A percentile compares a stretch with the other conserved stretches of the same genome.
phyloP scores from a whole-genome alignment of 305 asterid species.

The Euphrasia arctica region DNA sequence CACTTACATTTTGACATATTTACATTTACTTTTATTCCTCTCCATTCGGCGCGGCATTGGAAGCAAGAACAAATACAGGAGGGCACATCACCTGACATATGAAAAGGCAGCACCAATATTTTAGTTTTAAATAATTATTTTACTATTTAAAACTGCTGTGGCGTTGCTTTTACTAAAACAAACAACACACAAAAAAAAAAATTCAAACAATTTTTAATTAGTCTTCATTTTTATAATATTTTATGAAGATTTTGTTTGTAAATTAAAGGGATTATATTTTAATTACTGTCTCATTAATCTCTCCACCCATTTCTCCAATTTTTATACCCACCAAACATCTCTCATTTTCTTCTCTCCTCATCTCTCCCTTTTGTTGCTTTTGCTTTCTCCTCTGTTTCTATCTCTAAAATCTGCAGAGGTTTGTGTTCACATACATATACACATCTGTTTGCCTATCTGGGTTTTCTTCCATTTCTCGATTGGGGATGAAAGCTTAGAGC shows the following conservation, averaged over 20 bases:
- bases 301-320: conserved; percentile 38
- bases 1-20: conserved; percentile 1
- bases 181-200: conserved; percentile 22
- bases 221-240: conserved; percentile 29
- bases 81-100: conserved; percentile 15
- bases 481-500: too few relatives aligned
- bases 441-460: background rate
- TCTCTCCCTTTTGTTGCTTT: background rate
- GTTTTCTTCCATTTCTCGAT: too few relatives aligned
- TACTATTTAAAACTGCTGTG: conserved; percentile 19
- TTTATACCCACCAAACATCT: conserved; percentile 51
- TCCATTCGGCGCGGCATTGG: conserved; percentile 30
- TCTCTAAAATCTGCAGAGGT: conserved; percentile 38
- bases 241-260: conserved; percentile 36
- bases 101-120: background rate
- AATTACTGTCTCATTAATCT: conserved; percentile 34
- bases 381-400: conserved; percentile 7
- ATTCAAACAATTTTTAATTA: conserved; percentile 5
- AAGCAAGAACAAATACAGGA: conserved; percentile 24
- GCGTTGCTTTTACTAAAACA: conserved; percentile 9
- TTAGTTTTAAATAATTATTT: too few relatives aligned
- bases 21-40: background rate
- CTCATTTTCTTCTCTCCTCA: conserved; percentile 29
- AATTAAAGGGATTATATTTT: conserved; percentile 39
- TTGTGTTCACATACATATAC: conserved; percentile 20